Percentiles rank a stretch among this genome's conserved stretches.
These are phyloP conservation scores for Macrophomina tecta DNA, from an alignment of 2,329 filamentous ascomycete species.

Conservation along the genomic window DNA sequence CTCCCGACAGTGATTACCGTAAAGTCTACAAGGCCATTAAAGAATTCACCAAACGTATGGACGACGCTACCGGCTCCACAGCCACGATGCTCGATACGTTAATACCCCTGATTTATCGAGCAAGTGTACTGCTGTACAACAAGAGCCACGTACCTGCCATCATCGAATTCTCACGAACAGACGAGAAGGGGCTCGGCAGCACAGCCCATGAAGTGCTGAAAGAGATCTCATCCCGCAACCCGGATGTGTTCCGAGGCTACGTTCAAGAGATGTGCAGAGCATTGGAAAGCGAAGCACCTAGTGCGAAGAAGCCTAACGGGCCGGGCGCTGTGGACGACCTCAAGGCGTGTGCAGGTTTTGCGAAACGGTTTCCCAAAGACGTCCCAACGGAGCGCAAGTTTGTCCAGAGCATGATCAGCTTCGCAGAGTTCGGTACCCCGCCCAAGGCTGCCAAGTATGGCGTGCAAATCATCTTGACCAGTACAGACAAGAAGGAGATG, in stretches of 20 bases:
- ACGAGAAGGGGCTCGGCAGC: constrained; percentile 77
- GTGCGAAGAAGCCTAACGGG: constrained; percentile 70
- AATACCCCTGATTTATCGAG: constrained; percentile 80
- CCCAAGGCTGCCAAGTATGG: constrained; percentile 90
- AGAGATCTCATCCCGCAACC: constrained; percentile 88
- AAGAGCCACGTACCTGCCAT: constrained; percentile 91
- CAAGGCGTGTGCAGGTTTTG: constrained; percentile 92
- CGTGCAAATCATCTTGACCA: constrained; percentile 84
- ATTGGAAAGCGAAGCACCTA: constrained; percentile 80
- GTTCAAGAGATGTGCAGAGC: constrained; percentile 90
- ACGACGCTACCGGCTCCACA: constrained; percentile 66
- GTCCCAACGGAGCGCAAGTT: constrained; percentile 83
- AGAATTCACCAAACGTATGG: constrained; percentile 83
- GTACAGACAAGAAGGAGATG: constrained; percentile 78
- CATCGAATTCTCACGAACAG: constrained; percentile 83
- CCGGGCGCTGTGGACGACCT: constrained; percentile 82
- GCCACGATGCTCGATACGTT: constrained; percentile 77
- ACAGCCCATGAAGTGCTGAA: constrained; percentile 88
- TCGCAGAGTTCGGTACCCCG: constrained; percentile 81
- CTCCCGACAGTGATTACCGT: constrained; percentile 86
- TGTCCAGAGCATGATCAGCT: constrained; percentile 78
- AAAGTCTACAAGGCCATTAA: constrained; percentile 89
- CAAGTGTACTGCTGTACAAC: constrained; percentile 87
- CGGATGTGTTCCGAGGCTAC: constrained; percentile 90
- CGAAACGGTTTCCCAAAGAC: constrained; percentile 82